Percentiles rank a stretch among this genome's conserved stretches.
Conservation (phyloP, 2,329 filamentous ascomycete genomes). For the Talaromyces amestolkiae region DNA sequence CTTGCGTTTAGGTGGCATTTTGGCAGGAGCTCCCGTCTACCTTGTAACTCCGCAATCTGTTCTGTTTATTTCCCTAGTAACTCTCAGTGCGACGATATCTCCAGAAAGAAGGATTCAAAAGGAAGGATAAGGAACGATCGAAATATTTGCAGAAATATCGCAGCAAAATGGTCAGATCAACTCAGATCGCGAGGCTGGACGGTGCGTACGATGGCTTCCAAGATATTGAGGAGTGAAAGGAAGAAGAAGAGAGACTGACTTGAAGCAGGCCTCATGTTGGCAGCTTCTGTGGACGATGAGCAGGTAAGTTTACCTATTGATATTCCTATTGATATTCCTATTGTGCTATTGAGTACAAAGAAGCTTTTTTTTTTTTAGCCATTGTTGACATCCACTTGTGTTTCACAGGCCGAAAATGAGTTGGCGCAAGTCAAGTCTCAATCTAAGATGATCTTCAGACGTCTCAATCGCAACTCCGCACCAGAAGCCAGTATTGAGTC, state of each 20-base stretch:
- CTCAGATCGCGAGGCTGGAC: conserved; percentile 90
- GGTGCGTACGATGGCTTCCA: conserved; percentile 52
- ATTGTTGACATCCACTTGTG: neutral
- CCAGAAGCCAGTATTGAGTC: conserved; percentile 90
- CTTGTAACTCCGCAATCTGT: conserved; percentile 18
- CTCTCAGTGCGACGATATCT: neutral
- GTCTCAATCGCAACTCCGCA: conserved; percentile 84
- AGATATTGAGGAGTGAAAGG: neutral
- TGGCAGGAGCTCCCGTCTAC: conserved; percentile 17
- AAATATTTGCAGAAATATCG: neutral
- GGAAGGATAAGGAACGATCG: neutral
- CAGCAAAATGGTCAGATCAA: conserved; percentile 75
- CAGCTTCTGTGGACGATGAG: conserved; percentile 90
- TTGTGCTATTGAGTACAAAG: conserved; percentile 4
- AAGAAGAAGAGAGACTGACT: conserved; percentile 4
- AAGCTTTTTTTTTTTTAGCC: neutral
- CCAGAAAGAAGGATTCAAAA: neutral
- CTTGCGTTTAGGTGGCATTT: conserved; percentile 35
- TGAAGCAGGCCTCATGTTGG: conserved; percentile 80
- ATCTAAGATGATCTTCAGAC: conserved; percentile 83
- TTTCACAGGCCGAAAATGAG: conserved; percentile 62
- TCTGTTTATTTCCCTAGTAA: conserved; percentile 1
- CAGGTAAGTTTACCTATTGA: conserved; percentile 52
- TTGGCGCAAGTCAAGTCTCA: conserved; percentile 87
- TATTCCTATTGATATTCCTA: neutral